Evolutionary conservation across 1,284 basidiomycete genomes (phyloP).

Genomic region (Ceratobasidium sp.): DNA sequence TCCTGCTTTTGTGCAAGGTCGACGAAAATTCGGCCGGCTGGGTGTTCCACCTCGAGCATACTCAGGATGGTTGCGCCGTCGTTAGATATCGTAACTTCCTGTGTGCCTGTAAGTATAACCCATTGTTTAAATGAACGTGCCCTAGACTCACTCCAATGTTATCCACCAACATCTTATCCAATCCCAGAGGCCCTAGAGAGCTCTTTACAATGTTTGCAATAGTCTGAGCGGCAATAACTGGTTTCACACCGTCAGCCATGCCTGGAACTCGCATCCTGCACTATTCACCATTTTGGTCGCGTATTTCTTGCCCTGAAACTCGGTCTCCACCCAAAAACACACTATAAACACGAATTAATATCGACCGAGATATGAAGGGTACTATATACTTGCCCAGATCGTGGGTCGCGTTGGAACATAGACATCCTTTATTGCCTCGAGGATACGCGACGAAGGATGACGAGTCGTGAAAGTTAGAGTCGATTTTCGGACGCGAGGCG

Average conservation of each 20-base stretch:
- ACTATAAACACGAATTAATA: conserved; percentile 57
- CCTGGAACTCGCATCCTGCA: background rate
- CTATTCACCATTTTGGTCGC: conserved; percentile 89
- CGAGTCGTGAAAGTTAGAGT: conserved; percentile 35
- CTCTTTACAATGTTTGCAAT: conserved; percentile 99
- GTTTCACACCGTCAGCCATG: conserved; percentile 9
- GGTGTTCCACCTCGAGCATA: conserved; percentile 89
- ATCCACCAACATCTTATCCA: conserved; percentile 98
- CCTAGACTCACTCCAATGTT: conserved; percentile 82
- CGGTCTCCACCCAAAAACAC: conserved; percentile 93
- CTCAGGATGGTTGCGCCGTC: conserved; percentile 98
- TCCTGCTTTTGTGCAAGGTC: conserved; percentile 99
- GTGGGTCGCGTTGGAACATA: conserved; percentile 85
- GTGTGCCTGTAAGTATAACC: conserved; percentile 39
- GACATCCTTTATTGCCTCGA: conserved; percentile 41
- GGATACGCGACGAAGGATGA: conserved; percentile 41
- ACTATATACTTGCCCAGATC: conserved; percentile 47
- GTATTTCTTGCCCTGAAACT: conserved; percentile 91
- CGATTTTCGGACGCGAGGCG: conserved; percentile 41
- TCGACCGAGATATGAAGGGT: background rate
- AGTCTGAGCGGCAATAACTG: conserved; percentile 92
- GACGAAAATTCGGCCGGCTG: conserved; percentile 94
- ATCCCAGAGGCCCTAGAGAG: conserved; percentile 90
- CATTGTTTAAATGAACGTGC: conserved; percentile 16
- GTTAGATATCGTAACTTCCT: conserved; percentile 99